These are phyloP conservation scores for Ophiostoma novo-ulmi DNA, from an alignment of 2,329 filamentous ascomycete genomes.

Conservation along the genomic window DNA sequence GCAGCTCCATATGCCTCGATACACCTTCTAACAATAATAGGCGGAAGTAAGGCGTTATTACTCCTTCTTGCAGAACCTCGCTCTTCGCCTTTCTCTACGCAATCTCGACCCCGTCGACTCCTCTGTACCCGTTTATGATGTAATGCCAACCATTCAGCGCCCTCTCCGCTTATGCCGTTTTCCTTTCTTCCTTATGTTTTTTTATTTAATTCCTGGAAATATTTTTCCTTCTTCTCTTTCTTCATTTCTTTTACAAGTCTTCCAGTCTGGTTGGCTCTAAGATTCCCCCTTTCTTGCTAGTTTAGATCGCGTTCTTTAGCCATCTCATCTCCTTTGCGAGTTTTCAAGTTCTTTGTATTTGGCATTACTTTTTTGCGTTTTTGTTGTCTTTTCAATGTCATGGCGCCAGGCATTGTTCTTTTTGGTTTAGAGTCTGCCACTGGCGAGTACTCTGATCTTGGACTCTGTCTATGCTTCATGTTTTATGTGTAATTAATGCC, in stretches of 20 bases:
- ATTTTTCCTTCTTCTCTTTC: not conserved
- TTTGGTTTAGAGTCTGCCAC: not conserved
- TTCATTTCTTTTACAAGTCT: constrained; percentile 6
- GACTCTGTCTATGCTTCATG: not conserved
- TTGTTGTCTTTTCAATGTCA: not conserved
- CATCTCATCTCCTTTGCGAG: constrained; percentile 5
- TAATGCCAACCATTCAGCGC: not conserved
- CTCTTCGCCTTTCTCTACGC: not conserved
- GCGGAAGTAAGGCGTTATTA: not conserved
- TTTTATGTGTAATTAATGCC: not conserved
- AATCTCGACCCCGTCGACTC: not conserved
- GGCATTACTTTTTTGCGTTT: not conserved
- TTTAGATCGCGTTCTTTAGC: constrained; percentile 16
- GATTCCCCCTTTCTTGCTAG: constrained; percentile 23
- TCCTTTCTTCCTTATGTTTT: not conserved
- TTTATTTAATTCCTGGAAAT: not conserved
- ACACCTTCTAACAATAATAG: not conserved
- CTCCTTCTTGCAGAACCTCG: too few relatives aligned
- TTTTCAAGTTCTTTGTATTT: not conserved
- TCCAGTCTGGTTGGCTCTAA: constrained; percentile 1
- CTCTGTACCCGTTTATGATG: not conserved
- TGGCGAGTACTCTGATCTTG: not conserved
- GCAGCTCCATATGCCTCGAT: too few relatives aligned
- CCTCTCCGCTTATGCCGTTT: not conserved
- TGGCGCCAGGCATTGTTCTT: not conserved